Base-by-base conservation (phyloP, 345 rosid genomes). In the Litchi chinensis region DNA sequence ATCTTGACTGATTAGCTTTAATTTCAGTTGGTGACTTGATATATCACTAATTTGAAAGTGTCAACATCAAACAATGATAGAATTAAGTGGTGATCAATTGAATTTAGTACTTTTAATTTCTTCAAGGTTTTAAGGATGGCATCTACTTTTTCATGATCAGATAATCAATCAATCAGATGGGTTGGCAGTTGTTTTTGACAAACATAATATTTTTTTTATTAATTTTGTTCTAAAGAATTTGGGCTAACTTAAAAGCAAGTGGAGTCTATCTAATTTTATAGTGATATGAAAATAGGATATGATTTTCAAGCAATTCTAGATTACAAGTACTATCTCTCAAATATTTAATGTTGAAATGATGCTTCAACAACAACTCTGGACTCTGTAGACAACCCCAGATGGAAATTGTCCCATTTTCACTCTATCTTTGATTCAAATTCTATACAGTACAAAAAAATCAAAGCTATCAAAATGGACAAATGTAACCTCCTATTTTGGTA, bases 31-130 rank as follows among this genome's bases (percentile, higher is more conserved):
- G 65, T 52, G 40, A 66, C 64, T 52, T 32, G 12, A n/a, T 28
- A 76, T n/a, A 22, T 52, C 22, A 11, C 65, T 39, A 37, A 9
- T 37, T 67, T 40, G 8, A 32, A 46, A 37, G 16, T 44, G 70
- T 67, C 72, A 66, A 76, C 54, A n/a, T 67, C 79, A 52, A 66
- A 39, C 15, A 4, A 76, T 67, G 28, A 76, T 8, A 21, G 37
- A 5, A 52, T 10, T 4, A 52, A 21, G 22, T 52, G 52, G 40
- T 65, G 21, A 65, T 76, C 26, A n/a, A 37, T 40, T 60, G n/a
- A 37, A 28, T 50, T 65, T 40, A 62, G 4, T 41, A 46, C 22
- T 60, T 46, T 59, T 9, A n/a, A 59, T 59, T 19, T 46, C 16
- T 75, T 65, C 70, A 48, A 75, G 48, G 2, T 16, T 16, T 22